These are phyloP conservation scores for Usnea hakonensis DNA, from an alignment of 495 filamentous ascomycete genomes.

Conservation along the genomic window DNA sequence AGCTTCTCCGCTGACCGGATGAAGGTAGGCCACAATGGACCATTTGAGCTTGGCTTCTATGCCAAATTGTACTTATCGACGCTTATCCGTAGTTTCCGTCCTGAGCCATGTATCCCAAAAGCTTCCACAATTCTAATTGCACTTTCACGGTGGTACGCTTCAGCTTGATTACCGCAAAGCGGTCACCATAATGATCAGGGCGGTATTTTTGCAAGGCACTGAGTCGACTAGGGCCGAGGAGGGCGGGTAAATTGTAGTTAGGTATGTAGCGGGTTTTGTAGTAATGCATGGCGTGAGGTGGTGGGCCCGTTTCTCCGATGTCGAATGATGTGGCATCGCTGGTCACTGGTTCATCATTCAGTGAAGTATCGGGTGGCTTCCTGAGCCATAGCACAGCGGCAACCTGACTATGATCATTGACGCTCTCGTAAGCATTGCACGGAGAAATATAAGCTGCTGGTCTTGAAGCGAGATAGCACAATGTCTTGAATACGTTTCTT, in stretches of 20 bases:
- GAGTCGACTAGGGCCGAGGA: constrained; percentile 34
- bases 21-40: neutral
- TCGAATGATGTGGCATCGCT: neutral
- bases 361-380: neutral
- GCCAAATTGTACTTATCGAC: neutral
- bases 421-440: constrained; percentile 34
- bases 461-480: constrained; percentile 27
- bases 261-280: constrained; percentile 33
- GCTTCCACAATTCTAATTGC: constrained; percentile 57
- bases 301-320: constrained; percentile 21
- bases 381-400: constrained; percentile 30
- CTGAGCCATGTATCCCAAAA: constrained; percentile 46
- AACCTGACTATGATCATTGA: constrained; percentile 28
- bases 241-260: constrained; percentile 36
- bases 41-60: neutral
- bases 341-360: neutral
- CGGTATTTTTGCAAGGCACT: constrained; percentile 25
- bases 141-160: constrained; percentile 37
- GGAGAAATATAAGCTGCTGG: constrained; percentile 22
- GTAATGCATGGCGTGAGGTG: constrained; percentile 9
- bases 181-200: constrained; percentile 23
- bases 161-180: constrained; percentile 33
- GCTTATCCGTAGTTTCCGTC: neutral
- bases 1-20: no score
- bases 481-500: constrained; percentile 34